A percentile compares a stretch with the other conserved stretches of the same genome.
Conservation (phyloP, 164 flowering plant genomes). For the Euptelea pleiosperma region DNA sequence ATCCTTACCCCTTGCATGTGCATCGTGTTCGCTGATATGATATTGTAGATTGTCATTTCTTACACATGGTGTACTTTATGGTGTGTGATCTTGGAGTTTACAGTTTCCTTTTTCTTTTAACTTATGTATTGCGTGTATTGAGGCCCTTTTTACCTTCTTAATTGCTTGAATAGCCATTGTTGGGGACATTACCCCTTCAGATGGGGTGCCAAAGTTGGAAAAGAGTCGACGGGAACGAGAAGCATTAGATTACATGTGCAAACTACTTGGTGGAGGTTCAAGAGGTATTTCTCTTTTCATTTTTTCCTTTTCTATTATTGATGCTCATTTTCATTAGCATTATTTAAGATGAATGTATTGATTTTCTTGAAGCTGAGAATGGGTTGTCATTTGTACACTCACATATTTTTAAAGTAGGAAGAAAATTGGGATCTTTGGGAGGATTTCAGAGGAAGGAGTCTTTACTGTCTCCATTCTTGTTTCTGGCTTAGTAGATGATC, state of each 20-base stretch:
- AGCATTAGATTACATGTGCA: slow-evolving; percentile 83
- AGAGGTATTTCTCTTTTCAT: slow-evolving; percentile 47
- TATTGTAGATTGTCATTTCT: not conserved
- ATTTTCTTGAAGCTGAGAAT: not conserved
- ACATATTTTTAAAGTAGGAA: too few species aligned
- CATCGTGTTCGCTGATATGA: not conserved
- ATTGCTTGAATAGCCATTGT: slow-evolving; percentile 64
- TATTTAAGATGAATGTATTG: too few species aligned
- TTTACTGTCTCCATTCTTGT: not conserved
- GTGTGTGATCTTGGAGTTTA: not conserved
- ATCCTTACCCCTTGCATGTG: too few species aligned
- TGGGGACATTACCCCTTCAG: slow-evolving; percentile 91
- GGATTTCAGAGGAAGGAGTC: not conserved
- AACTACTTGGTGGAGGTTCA: slow-evolving; percentile 78
- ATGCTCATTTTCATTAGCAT: too few species aligned
- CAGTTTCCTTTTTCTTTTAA: not conserved
- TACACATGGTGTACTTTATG: not conserved
- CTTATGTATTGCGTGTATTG: not conserved
- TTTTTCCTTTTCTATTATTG: not conserved
- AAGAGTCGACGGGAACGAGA: slow-evolving; percentile 75
- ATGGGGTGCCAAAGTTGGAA: slow-evolving; percentile 81
- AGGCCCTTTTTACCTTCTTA: not conserved
- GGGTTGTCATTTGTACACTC: not conserved
- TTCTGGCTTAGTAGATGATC: not conserved
- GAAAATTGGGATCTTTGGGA: not conserved